Evolutionary conservation across 2,329 filamentous ascomycete genomes (phyloP).

Genomic region (Venturia carpophila): DNA sequence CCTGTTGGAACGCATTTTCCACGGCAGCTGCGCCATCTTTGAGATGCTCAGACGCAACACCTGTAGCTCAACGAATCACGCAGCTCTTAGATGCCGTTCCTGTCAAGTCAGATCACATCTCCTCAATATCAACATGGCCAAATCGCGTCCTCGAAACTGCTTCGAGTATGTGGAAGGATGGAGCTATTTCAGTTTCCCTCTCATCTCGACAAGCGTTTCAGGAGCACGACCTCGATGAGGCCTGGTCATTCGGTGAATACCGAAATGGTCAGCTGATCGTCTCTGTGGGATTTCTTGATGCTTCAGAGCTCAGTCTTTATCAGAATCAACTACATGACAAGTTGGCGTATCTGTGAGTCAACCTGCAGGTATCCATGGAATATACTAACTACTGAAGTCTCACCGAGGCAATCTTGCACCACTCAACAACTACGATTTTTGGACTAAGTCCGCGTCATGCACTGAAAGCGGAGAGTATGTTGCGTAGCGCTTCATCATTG

Average conservation of each 20-base stretch:
- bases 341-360: slow-evolving; percentile 12
- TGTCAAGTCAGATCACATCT: not conserved
- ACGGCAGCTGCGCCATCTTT: not conserved
- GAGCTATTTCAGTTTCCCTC: not conserved
- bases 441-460: not conserved
- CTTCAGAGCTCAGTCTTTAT: not conserved
- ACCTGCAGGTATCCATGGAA: not conserved
- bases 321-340: not conserved
- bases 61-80: not conserved
- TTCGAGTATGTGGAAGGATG: slow-evolving; percentile 13
- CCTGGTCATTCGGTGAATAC: slow-evolving; percentile 7
- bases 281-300: slow-evolving; percentile 4
- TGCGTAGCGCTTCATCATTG: not conserved
- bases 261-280: not conserved
- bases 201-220: not conserved
- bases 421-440: not conserved
- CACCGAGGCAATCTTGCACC: slow-evolving; percentile 2
- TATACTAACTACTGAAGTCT: not conserved
- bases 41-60: not conserved
- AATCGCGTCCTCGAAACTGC: not conserved
- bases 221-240: not conserved
- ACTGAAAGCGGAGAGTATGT: not conserved
- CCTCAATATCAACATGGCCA: not conserved
- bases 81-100: not conserved
- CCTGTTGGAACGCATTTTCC: not conserved